Evolutionary conservation across 176 grass and related monocot genomes (phyloP), one percentile per base, ranked within the genome.

Genomic region (Lolium perenne): DNA sequence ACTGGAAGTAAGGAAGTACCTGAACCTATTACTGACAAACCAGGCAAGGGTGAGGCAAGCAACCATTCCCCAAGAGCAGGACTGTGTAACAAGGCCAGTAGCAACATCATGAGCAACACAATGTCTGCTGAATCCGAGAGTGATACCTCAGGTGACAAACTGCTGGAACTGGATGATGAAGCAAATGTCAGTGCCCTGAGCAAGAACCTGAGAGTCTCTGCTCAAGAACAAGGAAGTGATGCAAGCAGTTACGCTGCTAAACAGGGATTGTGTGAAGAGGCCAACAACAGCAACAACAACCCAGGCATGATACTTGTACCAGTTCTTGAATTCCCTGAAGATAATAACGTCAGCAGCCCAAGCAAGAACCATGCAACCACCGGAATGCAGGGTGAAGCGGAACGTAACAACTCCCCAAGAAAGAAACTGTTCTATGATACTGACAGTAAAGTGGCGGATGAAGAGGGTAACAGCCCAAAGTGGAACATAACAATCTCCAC

Each of bases 141-240:
- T 6, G 20, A 79, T 23, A 79, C 35, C 76, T 83, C 81, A 83
- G 77, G 29, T 9, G 15, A 32, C 41, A 78, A 46, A 53, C 54
- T 61, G 41, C 29, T 45, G 49, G 87, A 79, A 51, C 29, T 45
- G 49, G 87, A 79, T 71, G 87, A 71, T 71, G 54, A 23, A 41
- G 38, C 12, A 17, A 58, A 70, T 71, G 11, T 21, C 12, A 54
- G 50, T 35, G 22, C 7, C 55, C 45, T 47, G 50, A 84, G 15
- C 20, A 63, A 72, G 64, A 78, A 64, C 16, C 64, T 45, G 21
- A 40, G 74, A 72, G 15, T 71, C 29, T 25, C 46, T 20, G 21
- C 21, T 79, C 38, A 35, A 43, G 43, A 62, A 74, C 41, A 79
- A 50, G 74, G n/a, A 54, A 58, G 83, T 50, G 65, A 79, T 62